A percentile compares a stretch with the other conserved stretches of the same genome.
phyloP scores from a whole-genome alignment of 192 early-diverging fungal species.

The Geosiphon pyriformis region DNA sequence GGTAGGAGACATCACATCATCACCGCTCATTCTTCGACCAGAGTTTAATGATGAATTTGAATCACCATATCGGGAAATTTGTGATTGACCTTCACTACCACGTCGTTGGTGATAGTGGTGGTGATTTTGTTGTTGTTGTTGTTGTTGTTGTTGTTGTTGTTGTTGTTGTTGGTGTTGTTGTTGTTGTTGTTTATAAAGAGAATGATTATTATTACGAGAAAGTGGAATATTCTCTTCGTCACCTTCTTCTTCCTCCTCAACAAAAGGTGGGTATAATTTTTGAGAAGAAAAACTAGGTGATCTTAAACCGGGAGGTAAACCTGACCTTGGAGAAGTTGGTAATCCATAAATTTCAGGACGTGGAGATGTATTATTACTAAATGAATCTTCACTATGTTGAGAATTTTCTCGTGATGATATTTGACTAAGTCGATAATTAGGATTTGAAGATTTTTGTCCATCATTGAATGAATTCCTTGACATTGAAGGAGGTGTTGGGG shows the following conservation, averaged over 20 bases:
- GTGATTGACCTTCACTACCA: too few relatives aligned
- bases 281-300: neutral
- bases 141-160: conserved; percentile 2
- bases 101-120: neutral
- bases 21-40: neutral
- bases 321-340: neutral
- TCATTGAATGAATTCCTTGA: neutral
- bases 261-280: neutral
- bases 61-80: neutral
- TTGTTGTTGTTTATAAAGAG: neutral
- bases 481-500: neutral
- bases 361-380: neutral
- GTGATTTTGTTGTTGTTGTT: conserved; percentile 8
- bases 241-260: neutral
- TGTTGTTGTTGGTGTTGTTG: neutral
- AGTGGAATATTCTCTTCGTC: neutral
- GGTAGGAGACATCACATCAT: neutral
- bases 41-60: neutral
- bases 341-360: neutral
- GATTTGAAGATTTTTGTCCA: too few relatives aligned
- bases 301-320: neutral
- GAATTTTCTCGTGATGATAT: neutral
- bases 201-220: neutral
- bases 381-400: neutral
- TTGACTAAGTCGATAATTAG: neutral